Percentiles rank a stretch among this genome's conserved stretches.
Conservation (phyloP, 805 yeast genomes). For the Spathaspora girioi region DNA sequence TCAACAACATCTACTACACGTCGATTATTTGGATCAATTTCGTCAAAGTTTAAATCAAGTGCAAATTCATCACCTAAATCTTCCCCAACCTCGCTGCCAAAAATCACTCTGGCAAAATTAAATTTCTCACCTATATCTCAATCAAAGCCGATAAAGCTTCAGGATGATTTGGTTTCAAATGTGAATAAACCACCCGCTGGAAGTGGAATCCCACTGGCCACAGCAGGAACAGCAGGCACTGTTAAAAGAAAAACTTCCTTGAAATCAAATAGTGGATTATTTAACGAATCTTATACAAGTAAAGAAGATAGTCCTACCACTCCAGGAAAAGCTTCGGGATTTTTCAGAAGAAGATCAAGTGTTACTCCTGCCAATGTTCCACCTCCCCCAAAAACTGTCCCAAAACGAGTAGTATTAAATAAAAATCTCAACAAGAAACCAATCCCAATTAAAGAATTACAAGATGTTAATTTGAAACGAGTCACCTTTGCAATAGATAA, state of each 20-base stretch:
- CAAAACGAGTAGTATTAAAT: slow-evolving; percentile 37
- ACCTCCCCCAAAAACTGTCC: neutral
- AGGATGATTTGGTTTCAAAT: slow-evolving; percentile 15
- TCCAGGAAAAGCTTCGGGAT: neutral
- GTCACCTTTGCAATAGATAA: slow-evolving; percentile 78
- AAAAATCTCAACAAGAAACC: slow-evolving; percentile 39
- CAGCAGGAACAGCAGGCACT: neutral
- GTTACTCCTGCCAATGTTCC: neutral
- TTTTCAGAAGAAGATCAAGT: slow-evolving; percentile 14
- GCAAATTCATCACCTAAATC: neutral
- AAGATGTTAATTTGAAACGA: slow-evolving; percentile 45
- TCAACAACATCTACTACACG: slow-evolving; percentile 9
- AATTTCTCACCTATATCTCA: slow-evolving; percentile 7
- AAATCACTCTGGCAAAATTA: slow-evolving; percentile 8
- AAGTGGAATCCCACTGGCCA: slow-evolving; percentile 8
- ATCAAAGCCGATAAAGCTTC: slow-evolving; percentile 5
- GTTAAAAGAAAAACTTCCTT: slow-evolving; percentile 7
- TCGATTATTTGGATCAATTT: slow-evolving; percentile 31
- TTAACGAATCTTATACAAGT: slow-evolving; percentile 4
- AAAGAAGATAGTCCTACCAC: slow-evolving; percentile 4
- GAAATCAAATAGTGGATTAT: slow-evolving; percentile 4
- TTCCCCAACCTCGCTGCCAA: slow-evolving; percentile 2
- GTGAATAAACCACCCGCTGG: slow-evolving; percentile 25
- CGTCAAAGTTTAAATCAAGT: slow-evolving; percentile 36
- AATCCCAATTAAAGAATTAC: slow-evolving; percentile 29